These are phyloP conservation scores for Artomyces pyxidatus DNA, from an alignment of 768 basidiomycete genomes.

Conservation along the genomic window DNA sequence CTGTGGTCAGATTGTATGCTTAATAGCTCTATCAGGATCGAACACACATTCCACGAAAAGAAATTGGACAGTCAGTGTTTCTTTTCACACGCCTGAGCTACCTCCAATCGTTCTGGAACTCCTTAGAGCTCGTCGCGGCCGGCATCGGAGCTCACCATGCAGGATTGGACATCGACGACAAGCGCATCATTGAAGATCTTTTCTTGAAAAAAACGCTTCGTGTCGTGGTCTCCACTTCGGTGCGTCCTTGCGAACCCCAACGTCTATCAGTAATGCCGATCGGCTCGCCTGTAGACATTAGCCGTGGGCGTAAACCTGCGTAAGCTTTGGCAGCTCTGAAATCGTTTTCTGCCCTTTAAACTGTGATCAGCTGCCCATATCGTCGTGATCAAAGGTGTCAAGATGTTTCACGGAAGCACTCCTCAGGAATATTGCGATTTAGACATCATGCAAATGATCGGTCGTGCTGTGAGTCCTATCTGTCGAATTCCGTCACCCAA, in stretches of 20 bases:
- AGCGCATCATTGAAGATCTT: slow-evolving; percentile 63
- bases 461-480: slow-evolving; percentile 61
- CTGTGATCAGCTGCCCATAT: slow-evolving; percentile 69
- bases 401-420: slow-evolving; percentile 60
- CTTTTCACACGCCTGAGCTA: not conserved
- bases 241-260: slow-evolving; percentile 27
- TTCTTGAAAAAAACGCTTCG: slow-evolving; percentile 58
- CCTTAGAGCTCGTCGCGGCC: slow-evolving; percentile 48
- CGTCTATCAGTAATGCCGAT: slow-evolving; percentile 5
- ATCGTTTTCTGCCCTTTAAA: not conserved
- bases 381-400: slow-evolving; percentile 90
- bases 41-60: slow-evolving; percentile 57
- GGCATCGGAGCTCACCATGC: slow-evolving; percentile 94
- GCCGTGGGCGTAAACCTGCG: slow-evolving; percentile 96
- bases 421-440: slow-evolving; percentile 84
- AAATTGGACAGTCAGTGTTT: slow-evolving; percentile 46
- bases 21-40: slow-evolving; percentile 32
- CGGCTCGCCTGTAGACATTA: slow-evolving; percentile 58
- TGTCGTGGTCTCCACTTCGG: slow-evolving; percentile 78
- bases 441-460: slow-evolving; percentile 95
- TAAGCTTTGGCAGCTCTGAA: slow-evolving; percentile 27
- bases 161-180: slow-evolving; percentile 68
- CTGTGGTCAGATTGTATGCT: not conserved
- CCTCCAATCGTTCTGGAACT: not conserved
- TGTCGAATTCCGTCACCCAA: not conserved